Evolutionary conservation across 2,329 filamentous ascomycete genomes (phyloP).

Genomic region (Fusarium redolens): DNA sequence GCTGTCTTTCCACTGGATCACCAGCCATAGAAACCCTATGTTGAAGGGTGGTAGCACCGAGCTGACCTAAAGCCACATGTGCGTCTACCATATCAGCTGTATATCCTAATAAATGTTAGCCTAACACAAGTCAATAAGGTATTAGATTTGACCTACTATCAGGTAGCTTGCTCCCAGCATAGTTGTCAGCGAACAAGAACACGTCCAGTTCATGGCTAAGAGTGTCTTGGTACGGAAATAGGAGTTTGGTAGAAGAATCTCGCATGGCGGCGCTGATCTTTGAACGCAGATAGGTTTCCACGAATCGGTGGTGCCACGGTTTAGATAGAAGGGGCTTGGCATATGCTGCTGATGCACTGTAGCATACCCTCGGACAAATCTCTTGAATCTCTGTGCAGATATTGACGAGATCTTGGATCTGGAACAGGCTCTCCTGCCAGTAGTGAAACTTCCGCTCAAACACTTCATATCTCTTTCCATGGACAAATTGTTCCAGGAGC

Average conservation of each 20-base stretch:
- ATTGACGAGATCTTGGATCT: background rate
- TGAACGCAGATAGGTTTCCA: background rate
- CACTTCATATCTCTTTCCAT: accelerated
- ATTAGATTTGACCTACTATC: no score
- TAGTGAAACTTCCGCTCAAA: background rate
- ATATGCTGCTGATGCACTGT: accelerated
- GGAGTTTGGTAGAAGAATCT: accelerated
- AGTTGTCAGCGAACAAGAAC: background rate
- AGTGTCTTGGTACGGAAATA: accelerated
- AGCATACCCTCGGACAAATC: background rate
- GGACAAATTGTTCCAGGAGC: background rate
- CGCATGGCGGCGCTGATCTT: background rate
- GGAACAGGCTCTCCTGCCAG: background rate
- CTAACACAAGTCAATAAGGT: accelerated
- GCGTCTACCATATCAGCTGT: background rate
- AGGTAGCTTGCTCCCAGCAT: background rate
- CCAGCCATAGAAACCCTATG: accelerated
- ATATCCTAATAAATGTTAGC: accelerated
- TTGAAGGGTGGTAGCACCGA: accelerated
- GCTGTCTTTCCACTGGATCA: accelerated
- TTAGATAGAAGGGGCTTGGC: accelerated
- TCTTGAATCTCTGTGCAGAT: background rate
- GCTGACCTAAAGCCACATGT: background rate
- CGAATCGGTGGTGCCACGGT: background rate
- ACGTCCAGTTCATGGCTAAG: background rate